A percentile compares a stretch with the other conserved stretches of the same genome.
Evolutionary conservation across 768 basidiomycete species (phyloP).

Genomic region (Solioccasus polychromus): DNA sequence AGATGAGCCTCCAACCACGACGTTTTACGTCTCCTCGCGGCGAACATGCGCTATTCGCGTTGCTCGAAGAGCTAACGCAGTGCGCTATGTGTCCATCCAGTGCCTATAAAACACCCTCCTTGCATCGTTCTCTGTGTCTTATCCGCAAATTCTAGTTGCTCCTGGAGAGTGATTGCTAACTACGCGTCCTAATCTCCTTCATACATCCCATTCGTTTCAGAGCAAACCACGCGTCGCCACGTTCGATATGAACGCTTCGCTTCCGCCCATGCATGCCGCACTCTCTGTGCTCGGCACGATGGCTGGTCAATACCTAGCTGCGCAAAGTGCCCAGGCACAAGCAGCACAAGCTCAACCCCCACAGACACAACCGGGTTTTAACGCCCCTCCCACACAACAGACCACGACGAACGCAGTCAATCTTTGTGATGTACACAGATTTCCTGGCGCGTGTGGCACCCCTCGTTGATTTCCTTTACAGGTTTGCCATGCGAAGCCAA

Average conservation of each 20-base stretch:
- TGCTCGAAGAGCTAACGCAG: constrained; percentile 13
- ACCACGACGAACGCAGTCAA: constrained; percentile 28
- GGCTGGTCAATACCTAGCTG: constrained; percentile 35
- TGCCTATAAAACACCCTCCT: constrained; percentile 26
- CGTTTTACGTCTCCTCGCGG: constrained; percentile 25
- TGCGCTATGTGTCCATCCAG: constrained; percentile 8
- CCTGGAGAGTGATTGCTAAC: constrained; percentile 29
- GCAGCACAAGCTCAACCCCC: constrained; percentile 23
- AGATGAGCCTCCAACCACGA: constrained; percentile 10
- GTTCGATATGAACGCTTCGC: constrained; percentile 26
- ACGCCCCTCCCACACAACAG: constrained; percentile 11
- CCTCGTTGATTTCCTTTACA: constrained; percentile 21
- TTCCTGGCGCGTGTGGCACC: constrained; percentile 2
- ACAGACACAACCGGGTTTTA: constrained; percentile 20
- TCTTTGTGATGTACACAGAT: constrained; percentile 49
- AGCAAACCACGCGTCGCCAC: constrained; percentile 5
- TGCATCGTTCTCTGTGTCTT: constrained; percentile 42
- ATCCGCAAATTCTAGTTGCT: constrained; percentile 26
- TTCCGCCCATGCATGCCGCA: constrained; percentile 36
- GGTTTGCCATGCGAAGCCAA: constrained; percentile 56
- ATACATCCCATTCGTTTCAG: constrained; percentile 5
- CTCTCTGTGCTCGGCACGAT: constrained; percentile 36
- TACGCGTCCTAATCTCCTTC: constrained; percentile 2
- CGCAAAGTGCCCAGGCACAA: constrained; percentile 30
- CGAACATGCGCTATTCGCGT: constrained; percentile 31